phyloP scores from a whole-genome alignment of 1,284 basidiomycete genomes.

The Schizophyllum commune region DNA sequence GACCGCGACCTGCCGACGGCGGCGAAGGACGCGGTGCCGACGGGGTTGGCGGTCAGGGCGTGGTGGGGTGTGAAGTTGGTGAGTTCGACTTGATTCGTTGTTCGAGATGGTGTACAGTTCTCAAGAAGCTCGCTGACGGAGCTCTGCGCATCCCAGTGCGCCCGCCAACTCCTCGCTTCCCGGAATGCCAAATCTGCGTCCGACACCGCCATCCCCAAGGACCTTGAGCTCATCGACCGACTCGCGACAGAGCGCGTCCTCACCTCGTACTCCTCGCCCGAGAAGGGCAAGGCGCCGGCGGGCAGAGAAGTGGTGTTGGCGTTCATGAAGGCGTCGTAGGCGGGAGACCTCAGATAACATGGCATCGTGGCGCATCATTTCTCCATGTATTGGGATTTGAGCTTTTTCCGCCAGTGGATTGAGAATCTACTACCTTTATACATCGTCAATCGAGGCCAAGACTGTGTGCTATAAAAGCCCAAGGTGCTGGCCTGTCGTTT shows the following conservation, averaged over 20 bases:
- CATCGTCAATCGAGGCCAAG: no score
- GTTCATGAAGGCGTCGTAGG: not conserved
- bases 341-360: no score
- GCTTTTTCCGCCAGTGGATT: no score
- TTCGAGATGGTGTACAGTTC: not conserved
- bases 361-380: no score
- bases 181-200: slow-evolving; percentile 41
- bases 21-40: slow-evolving; percentile 40
- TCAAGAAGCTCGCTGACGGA: not conserved
- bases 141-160: slow-evolving; percentile 33
- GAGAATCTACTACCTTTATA: no score
- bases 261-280: slow-evolving; percentile 35
- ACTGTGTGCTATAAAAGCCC: no score
- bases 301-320: not conserved
- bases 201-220: slow-evolving; percentile 44
- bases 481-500: no score
- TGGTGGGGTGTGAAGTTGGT: slow-evolving; percentile 88
- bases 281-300: not conserved
- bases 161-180: slow-evolving; percentile 37
- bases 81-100: slow-evolving; percentile 21
- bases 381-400: no score
- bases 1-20: slow-evolving; percentile 41
- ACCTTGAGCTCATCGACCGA: slow-evolving; percentile 52
- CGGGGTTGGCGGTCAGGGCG: slow-evolving; percentile 56
- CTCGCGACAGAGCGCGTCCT: slow-evolving; percentile 66